These are phyloP conservation scores for Chlorella sp. DNA, from an alignment of 139 green algal species.

Conservation along the genomic window DNA sequence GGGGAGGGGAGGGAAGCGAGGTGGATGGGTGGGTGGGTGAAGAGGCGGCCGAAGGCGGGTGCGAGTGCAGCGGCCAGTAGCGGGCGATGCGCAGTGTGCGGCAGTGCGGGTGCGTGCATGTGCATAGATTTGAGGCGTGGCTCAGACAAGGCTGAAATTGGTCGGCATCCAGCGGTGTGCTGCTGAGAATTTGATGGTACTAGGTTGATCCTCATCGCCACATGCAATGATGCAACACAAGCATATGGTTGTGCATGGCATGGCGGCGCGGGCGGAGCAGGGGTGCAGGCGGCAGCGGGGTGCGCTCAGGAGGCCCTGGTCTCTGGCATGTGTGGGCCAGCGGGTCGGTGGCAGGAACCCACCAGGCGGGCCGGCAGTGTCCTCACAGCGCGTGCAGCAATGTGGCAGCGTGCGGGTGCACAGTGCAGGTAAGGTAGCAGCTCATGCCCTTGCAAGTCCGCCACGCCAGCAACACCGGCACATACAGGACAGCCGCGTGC, in stretches of 20 bases:
- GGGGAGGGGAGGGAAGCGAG: neutral
- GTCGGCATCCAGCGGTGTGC: constrained; percentile 38
- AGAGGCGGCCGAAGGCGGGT: neutral
- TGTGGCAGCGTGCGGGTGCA: too few species aligned
- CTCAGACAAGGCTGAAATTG: constrained; percentile 50
- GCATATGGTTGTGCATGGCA: neutral
- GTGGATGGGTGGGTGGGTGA: neutral
- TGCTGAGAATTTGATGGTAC: constrained; percentile 59
- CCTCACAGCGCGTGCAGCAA: neutral
- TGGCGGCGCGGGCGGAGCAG: neutral
- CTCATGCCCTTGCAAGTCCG: too few species aligned
- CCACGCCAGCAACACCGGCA: too few species aligned
- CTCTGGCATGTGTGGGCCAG: constrained; percentile 8
- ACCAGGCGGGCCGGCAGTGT: neutral
- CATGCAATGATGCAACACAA: neutral
- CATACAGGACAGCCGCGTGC: too few species aligned
- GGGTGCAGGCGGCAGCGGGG: neutral
- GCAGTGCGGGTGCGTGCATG: neutral
- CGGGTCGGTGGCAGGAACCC: constrained; percentile 1
- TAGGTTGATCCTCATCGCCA: constrained; percentile 46
- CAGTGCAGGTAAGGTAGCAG: too few species aligned
- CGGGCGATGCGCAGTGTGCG: too few species aligned
- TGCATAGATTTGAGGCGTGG: neutral
- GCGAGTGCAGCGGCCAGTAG: too few species aligned
- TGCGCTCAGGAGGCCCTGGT: neutral